Evolutionary conservation across 1,139 yeast genomes (phyloP).

Genomic region (Zygosaccharomyces sapae): DNA sequence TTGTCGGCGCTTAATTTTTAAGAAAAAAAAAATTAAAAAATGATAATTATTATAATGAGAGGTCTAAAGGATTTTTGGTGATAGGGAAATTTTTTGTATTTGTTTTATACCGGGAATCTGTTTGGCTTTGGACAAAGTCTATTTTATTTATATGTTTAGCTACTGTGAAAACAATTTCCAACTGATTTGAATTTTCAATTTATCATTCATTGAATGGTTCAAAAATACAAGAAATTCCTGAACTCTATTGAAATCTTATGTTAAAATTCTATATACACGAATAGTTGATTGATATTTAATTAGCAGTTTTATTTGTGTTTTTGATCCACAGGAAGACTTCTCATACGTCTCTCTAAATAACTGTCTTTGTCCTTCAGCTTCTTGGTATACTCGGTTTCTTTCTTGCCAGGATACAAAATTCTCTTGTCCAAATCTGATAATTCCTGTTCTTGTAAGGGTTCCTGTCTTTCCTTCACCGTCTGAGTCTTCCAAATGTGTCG

Average conservation of each 20-base stretch:
- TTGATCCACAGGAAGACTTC: slow-evolving; percentile 49
- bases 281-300: slow-evolving; percentile 1
- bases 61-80: no score
- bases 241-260: neutral
- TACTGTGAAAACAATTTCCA: no score
- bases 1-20: no score
- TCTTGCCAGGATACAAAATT: slow-evolving; percentile 73
- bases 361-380: slow-evolving; percentile 52
- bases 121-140: no score
- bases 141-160: no score
- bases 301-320: slow-evolving; percentile 12
- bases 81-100: no score
- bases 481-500: slow-evolving; percentile 60
- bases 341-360: slow-evolving; percentile 61
- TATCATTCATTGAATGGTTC: no score
- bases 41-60: no score
- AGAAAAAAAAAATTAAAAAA: no score
- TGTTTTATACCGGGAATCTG: no score
- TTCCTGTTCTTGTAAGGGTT: slow-evolving; percentile 43
- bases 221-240: no score
- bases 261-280: slow-evolving; percentile 11
- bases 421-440: slow-evolving; percentile 60
- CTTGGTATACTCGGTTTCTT: slow-evolving; percentile 47
- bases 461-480: slow-evolving; percentile 19
- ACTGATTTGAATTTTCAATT: no score